Conservation (phyloP, 169 alveolate species). For the Cryptosporidium sp. region DNA sequence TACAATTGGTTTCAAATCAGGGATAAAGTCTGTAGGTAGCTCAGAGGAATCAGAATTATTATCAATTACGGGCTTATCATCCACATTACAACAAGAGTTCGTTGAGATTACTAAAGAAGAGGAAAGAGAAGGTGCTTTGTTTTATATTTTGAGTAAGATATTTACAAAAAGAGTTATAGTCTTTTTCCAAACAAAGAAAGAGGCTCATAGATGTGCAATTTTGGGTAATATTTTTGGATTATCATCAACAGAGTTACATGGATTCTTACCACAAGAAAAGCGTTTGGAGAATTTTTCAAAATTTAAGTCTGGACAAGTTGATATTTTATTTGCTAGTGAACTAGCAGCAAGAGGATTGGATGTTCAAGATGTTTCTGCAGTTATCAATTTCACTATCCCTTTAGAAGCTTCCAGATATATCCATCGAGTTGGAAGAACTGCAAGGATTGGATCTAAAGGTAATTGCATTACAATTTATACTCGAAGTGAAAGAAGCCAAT, state of each 20-base stretch:
- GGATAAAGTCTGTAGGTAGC: background rate
- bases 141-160: slow-evolving; percentile 79
- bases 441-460: slow-evolving; percentile 93
- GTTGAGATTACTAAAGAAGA: slow-evolving; percentile 76
- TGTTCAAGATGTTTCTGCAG: slow-evolving; percentile 90
- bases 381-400: slow-evolving; percentile 93
- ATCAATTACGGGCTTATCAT: slow-evolving; percentile 77
- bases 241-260: slow-evolving; percentile 93
- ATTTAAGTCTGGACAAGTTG: slow-evolving; percentile 89
- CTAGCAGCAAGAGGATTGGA: slow-evolving; percentile 96
- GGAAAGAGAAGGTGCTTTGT: slow-evolving; percentile 82
- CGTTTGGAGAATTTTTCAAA: slow-evolving; percentile 85
- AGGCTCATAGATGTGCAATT: slow-evolving; percentile 90
- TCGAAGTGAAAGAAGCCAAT: slow-evolving; percentile 87
- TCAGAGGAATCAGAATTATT: slow-evolving; percentile 16
- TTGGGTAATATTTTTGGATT: slow-evolving; percentile 88
- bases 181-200: slow-evolving; percentile 90
- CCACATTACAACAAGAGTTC: slow-evolving; percentile 79
- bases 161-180: slow-evolving; percentile 83
- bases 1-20: slow-evolving; percentile 47
- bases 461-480: slow-evolving; percentile 91
- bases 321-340: slow-evolving; percentile 93
- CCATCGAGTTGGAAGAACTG: slow-evolving; percentile 96
- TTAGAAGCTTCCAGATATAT: slow-evolving; percentile 90
- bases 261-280: slow-evolving; percentile 92